Conservation (phyloP, 2,329 filamentous ascomycete species). For the Bipolaris oryzae region DNA sequence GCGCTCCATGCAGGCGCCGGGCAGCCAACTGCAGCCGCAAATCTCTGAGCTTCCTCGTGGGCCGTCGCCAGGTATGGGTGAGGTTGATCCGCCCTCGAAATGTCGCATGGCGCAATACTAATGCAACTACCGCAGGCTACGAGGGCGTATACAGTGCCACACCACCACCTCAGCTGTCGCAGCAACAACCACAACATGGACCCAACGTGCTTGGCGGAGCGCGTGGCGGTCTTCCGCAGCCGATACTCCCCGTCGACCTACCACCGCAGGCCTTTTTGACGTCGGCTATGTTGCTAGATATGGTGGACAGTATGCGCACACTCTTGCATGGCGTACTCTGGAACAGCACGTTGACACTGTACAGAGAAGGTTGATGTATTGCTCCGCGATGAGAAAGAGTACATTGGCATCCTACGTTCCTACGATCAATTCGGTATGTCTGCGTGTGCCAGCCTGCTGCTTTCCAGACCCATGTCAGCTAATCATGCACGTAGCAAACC, state of each 20-base stretch:
- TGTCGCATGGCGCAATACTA: conserved; percentile 18
- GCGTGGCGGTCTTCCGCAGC: conserved; percentile 28
- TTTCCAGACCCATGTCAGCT: conserved; percentile 9
- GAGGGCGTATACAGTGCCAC: conserved; percentile 47
- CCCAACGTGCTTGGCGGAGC: conserved; percentile 40
- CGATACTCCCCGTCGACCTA: conserved; percentile 52
- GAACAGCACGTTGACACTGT: conserved; percentile 20
- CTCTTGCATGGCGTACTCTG: conserved; percentile 5
- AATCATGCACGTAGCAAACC: conserved; percentile 69
- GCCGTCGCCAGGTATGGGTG: conserved; percentile 37
- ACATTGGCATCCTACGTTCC: conserved; percentile 88
- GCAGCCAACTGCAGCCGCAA: conserved; percentile 27
- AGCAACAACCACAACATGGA: conserved; percentile 52
- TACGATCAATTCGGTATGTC: conserved; percentile 95
- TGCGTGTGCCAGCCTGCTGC: neutral
- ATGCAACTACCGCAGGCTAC: conserved; percentile 36
- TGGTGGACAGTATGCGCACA: conserved; percentile 80
- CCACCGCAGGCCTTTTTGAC: conserved; percentile 99
- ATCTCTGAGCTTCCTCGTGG: conserved; percentile 32
- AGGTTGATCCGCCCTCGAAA: conserved; percentile 8
- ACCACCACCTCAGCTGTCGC: conserved; percentile 51
- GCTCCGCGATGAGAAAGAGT: conserved; percentile 89
- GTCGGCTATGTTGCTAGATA: conserved; percentile 89
- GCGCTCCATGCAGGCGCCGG: conserved; percentile 42
- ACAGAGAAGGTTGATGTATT: conserved; percentile 93